Evolutionary conservation across 2,329 filamentous ascomycete genomes (phyloP), one percentile per base, ranked within the genome.

Genomic region (Pyricularia grisea): DNA sequence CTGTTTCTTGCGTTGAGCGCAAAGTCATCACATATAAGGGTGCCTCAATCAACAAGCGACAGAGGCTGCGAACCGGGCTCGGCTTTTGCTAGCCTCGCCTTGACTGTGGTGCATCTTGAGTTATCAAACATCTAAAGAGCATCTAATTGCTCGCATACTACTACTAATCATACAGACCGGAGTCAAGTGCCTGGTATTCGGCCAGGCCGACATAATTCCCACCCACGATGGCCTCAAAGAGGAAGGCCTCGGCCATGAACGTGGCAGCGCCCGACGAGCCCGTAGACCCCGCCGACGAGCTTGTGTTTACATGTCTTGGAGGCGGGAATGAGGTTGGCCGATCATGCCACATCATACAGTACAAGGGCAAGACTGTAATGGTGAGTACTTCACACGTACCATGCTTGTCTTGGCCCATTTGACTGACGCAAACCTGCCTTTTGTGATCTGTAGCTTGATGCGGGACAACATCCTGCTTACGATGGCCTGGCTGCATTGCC

Each of bases 281-380:
- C 0, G 90, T 97, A 70, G 94, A 98, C 75, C 93, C 95, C 4
- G 88, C 93, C 0, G 95, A 99, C 77, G 93, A 98, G 83, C 87
- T 99, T 70, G 92, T 93, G 82, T 99, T 99, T 76, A 86, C 97
- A 68, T 96, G 93, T 75, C 83, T 99, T 55, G 95, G 95, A 71
- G 95, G 95, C 71, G 95, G 95, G 73, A 98, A 97, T 79, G 95
- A 99, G 81, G 95, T 99, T 71, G 95, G 95, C 68, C 87, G 95
- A 73, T 98, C 95, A 73, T 98, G 95, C 79, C 95, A 99, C 78
- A 97, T 99, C 74, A 89, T 99, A 70, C 93, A 98, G 77, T 99
- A 99, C 86, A 99, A 98, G 81, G 95, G 95, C 71, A 99, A 99
- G 81, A 98, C 94, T 6, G 93, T 99, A 73, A 99, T 99, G 95